Evolutionary conservation across 768 basidiomycete species (phyloP).

Genomic region (Suillus paluster): DNA sequence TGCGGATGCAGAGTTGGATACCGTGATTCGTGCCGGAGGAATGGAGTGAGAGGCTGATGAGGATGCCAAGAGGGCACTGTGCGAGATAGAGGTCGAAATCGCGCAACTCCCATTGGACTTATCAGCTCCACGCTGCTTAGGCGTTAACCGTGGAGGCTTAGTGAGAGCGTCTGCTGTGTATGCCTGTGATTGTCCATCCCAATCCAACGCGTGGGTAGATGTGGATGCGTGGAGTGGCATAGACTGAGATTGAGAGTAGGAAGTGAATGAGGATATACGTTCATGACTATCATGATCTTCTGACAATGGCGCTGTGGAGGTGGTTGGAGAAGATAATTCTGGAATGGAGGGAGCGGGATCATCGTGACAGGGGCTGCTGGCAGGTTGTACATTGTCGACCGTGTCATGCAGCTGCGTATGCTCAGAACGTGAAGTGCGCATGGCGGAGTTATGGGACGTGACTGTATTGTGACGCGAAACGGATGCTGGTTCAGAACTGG

Average conservation of each 20-base stretch:
- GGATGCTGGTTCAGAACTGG: conserved; percentile 1
- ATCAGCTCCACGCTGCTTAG: conserved; percentile 21
- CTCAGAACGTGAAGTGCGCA: conserved; percentile 1
- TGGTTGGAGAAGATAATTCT: not conserved
- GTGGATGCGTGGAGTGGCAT: not conserved
- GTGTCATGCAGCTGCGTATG: not conserved
- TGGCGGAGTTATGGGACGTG: not conserved
- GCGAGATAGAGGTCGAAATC: conserved; percentile 11
- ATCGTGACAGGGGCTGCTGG: not conserved
- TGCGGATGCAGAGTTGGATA: conserved; percentile 15
- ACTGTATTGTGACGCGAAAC: not conserved
- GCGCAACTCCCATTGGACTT: conserved; percentile 9
- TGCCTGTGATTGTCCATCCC: conserved; percentile 15
- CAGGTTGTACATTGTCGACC: not conserved
- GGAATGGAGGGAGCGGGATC: not conserved
- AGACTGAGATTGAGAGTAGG: not conserved
- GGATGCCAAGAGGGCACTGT: not conserved
- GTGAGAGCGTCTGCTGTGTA: conserved; percentile 10
- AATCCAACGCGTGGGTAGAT: conserved; percentile 8
- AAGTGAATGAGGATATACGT: not conserved
- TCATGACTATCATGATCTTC: not conserved
- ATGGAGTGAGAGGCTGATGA: not conserved
- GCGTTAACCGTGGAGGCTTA: conserved; percentile 23
- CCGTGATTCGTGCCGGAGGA: not conserved
- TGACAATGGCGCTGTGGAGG: too few relatives aligned